Evolutionary conservation across 768 basidiomycete genomes (phyloP), one percentile per base, ranked within the genome.

Genomic region (Gymnopilus dilepis): DNA sequence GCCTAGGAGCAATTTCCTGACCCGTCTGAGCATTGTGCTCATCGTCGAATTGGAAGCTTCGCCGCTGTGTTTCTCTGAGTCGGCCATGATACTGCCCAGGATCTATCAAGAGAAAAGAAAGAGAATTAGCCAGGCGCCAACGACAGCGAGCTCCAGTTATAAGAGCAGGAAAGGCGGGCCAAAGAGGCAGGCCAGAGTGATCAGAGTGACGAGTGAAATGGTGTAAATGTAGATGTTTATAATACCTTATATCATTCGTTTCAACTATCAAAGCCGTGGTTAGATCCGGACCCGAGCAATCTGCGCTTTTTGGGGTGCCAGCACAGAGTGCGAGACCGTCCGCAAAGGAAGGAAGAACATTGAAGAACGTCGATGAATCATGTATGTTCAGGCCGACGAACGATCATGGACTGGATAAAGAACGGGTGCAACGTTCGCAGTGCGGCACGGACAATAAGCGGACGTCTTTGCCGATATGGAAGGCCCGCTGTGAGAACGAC

Each of bases 71-170:
- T 50, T 50, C 51, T 65, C 61, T 37, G 38, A 42, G 33, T 53
- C 33, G 30, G 63, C 41, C 65, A 69, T 69, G 65, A 63, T 56
- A 63, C 59, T 66, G 34, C 22, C 47, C 50, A 8, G 40, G 3
- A 41, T n/a, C 9, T 48, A 30, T 28, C 28, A 26, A 59, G 41
- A 47, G 56, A 66, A 65, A 61, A 37, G 7, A 37, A 37, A 9
- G 8, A 37, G 34, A 3, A 43, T 57, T 21, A 43, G 40, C 37
- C 50, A 11, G 56, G 45, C 34, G 45, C 26, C n/a, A 33, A 45
- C 34, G 22, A 11, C 22, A 26, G 24, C 22, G 22, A 54, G 45
- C 26, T 48, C n/a, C n/a, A n/a, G n/a, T n/a, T n/a, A n/a, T n/a
- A 17, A 22, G 9, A 53, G 52, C 22, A 21, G 19, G 13, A 40